phyloP scores from a whole-genome alignment of 2,329 filamentous ascomycete genomes.

The Curvularia sp. region DNA sequence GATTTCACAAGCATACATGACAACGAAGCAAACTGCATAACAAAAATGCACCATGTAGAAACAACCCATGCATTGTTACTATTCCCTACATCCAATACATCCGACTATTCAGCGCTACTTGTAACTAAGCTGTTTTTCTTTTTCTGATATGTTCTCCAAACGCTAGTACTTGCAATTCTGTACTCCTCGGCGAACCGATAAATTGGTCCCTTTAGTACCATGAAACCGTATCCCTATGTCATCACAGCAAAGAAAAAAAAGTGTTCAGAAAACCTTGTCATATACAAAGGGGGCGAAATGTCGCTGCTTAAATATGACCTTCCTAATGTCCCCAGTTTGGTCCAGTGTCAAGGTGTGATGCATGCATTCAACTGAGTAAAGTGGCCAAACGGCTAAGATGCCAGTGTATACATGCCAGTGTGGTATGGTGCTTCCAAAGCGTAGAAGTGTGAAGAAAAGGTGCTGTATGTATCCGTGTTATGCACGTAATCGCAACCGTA shows the following conservation, averaged over 20 bases:
- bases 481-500: background rate
- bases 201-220: background rate
- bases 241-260: background rate
- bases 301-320: constrained; percentile 11
- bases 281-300: constrained; percentile 13
- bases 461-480: background rate
- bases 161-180: background rate
- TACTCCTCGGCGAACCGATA: background rate
- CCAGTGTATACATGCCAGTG: too few species aligned
- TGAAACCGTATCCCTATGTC: background rate
- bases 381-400: background rate
- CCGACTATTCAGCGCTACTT: background rate
- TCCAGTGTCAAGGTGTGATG: background rate
- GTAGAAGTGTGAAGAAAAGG: background rate
- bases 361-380: background rate
- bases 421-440: background rate
- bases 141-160: background rate
- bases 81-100: background rate
- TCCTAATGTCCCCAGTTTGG: background rate
- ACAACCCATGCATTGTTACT: background rate
- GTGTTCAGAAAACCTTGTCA: constrained; percentile 4
- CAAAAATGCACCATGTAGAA: background rate
- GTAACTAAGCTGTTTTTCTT: background rate
- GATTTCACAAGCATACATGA: background rate
- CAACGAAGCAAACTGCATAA: background rate